Evolutionary conservation across 805 yeast genomes (phyloP).

Genomic region (Jamesozyma hellenica): DNA sequence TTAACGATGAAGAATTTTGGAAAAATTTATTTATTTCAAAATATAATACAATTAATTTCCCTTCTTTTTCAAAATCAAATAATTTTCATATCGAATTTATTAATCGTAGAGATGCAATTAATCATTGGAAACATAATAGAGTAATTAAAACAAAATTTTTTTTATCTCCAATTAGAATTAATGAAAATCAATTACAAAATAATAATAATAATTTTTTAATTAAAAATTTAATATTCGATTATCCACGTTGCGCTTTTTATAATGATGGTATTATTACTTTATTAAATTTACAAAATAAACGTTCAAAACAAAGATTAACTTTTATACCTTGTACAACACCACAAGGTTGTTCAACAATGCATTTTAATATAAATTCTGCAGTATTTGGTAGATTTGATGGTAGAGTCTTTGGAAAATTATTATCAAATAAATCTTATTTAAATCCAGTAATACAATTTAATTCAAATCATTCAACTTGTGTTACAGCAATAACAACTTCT

Average conservation of each 20-base stretch:
- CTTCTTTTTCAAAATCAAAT: slow-evolving; percentile 29
- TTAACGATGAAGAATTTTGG: slow-evolving; percentile 36
- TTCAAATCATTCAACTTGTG: slow-evolving; percentile 20
- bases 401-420: slow-evolving; percentile 26
- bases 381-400: slow-evolving; percentile 31
- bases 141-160: slow-evolving; percentile 27
- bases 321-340: slow-evolving; percentile 32
- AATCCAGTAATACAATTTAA: slow-evolving; percentile 27
- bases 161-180: slow-evolving; percentile 10
- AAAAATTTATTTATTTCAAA: slow-evolving; percentile 29
- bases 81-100: slow-evolving; percentile 30
- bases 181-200: slow-evolving; percentile 1
- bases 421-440: slow-evolving; percentile 27
- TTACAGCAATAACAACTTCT: slow-evolving; percentile 25
- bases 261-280: slow-evolving; percentile 29
- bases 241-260: slow-evolving; percentile 29
- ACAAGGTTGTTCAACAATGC: slow-evolving; percentile 30
- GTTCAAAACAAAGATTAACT: slow-evolving; percentile 21
- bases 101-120: slow-evolving; percentile 21
- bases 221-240: slow-evolving; percentile 26
- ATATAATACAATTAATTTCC: slow-evolving; percentile 26
- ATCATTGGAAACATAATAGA: slow-evolving; percentile 29
- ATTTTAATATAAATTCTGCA: slow-evolving; percentile 27
- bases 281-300: slow-evolving; percentile 22
- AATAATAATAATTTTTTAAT: background rate